Evolutionary conservation across 106 monocot species (phyloP).

Genomic region (Acorus gramineus): DNA sequence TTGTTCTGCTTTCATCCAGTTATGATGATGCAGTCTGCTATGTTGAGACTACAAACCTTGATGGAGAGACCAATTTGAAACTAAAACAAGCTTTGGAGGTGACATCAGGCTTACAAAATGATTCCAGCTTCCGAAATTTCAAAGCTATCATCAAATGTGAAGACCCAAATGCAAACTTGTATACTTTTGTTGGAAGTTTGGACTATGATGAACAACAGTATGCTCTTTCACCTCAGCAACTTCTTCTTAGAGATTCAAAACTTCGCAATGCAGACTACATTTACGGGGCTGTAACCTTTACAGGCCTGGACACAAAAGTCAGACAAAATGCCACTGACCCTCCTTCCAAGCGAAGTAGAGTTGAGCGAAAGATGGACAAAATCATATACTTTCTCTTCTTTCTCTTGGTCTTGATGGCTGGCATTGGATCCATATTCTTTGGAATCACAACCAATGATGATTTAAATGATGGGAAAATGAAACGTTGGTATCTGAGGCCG

Average conservation of each 20-base stretch:
- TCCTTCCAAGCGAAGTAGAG: slow-evolving; percentile 70
- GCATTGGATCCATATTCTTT: slow-evolving; percentile 44
- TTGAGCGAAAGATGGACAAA: slow-evolving; percentile 70
- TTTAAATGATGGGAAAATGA: slow-evolving; percentile 15
- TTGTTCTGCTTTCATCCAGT: slow-evolving; percentile 63
- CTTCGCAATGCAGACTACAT: slow-evolving; percentile 51
- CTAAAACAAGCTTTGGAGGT: slow-evolving; percentile 48
- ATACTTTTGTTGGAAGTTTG: slow-evolving; percentile 59
- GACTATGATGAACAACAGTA: slow-evolving; percentile 30
- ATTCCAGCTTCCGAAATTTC: slow-evolving; percentile 30
- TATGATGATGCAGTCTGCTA: slow-evolving; percentile 60
- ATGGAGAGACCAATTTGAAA: slow-evolving; percentile 82
- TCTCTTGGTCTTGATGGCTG: slow-evolving; percentile 32
- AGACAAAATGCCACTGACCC: slow-evolving; percentile 71
- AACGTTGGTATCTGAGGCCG: slow-evolving; percentile 69
- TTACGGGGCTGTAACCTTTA: slow-evolving; percentile 64
- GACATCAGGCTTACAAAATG: slow-evolving; percentile 21
- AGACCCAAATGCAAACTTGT: slow-evolving; percentile 70
- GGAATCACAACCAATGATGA: slow-evolving; percentile 50
- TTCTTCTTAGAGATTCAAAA: slow-evolving; percentile 75
- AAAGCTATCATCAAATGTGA: slow-evolving; percentile 66
- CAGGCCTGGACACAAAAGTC: slow-evolving; percentile 76
- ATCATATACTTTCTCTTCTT: slow-evolving; percentile 63
- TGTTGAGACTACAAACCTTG: slow-evolving; percentile 86
- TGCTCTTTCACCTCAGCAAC: slow-evolving; percentile 55